These are phyloP conservation scores for Teratosphaeria viscida DNA, from an alignment of 2,329 filamentous ascomycete species.

Conservation along the genomic window DNA sequence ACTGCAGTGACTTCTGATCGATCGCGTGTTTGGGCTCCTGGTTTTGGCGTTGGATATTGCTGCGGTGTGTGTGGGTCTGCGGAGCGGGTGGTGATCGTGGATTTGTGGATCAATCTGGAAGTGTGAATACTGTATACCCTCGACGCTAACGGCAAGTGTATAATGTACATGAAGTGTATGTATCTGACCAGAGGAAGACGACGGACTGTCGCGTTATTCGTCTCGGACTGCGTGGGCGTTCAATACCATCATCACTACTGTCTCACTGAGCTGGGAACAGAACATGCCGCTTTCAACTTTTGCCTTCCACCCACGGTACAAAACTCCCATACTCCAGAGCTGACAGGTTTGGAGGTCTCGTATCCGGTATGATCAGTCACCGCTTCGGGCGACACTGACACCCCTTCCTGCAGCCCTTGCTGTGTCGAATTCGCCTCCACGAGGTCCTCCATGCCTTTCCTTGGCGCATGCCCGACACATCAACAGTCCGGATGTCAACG, in stretches of 20 bases:
- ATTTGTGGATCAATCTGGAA: neutral
- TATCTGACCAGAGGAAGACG: neutral
- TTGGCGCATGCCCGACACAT: neutral
- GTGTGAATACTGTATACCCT: neutral
- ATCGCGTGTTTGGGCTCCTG: neutral
- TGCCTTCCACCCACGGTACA: no score
- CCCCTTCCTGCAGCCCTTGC: no score
- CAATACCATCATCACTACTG: no score
- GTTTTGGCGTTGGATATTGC: neutral
- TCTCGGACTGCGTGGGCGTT: no score
- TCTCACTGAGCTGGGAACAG: no score
- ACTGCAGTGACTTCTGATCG: neutral
- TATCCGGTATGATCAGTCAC: no score
- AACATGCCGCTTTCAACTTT: no score
- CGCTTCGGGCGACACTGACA: no score
- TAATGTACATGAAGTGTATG: neutral
- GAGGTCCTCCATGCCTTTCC: neutral
- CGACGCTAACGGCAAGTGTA: neutral
- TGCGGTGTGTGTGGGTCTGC: neutral
- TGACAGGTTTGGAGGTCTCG: no score
- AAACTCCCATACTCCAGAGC: no score
- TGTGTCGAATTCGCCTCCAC: neutral
- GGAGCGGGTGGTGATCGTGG: neutral
- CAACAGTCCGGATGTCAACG: neutral
- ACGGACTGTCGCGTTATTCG: no score